These are phyloP conservation scores for Venturia oleaginea DNA, from an alignment of 2,329 filamentous ascomycete genomes.

Conservation along the genomic window DNA sequence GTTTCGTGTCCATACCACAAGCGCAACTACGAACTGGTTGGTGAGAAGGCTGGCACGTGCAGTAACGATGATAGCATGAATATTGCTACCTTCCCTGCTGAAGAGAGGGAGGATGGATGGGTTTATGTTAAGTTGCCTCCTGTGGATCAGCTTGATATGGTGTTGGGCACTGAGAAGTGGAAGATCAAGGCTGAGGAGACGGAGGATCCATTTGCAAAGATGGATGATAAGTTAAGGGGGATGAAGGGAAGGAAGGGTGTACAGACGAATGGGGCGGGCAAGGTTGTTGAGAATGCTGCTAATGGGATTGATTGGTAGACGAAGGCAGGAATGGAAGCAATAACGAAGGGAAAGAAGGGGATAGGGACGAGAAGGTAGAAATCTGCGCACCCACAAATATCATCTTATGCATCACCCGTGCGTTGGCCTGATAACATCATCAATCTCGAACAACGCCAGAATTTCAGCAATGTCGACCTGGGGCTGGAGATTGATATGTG, in stretches of 20 bases:
- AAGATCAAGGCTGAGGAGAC: constrained; percentile 65
- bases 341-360: too few relatives aligned
- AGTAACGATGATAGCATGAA: constrained; percentile 62
- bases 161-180: constrained; percentile 71
- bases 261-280: background rate
- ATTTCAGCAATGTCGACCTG: too few relatives aligned
- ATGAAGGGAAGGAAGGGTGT: constrained; percentile 43
- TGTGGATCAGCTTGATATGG: constrained; percentile 67
- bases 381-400: too few relatives aligned
- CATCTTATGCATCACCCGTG: too few relatives aligned
- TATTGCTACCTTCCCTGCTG: constrained; percentile 71
- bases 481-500: too few relatives aligned
- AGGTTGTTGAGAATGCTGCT: background rate
- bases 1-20: constrained; percentile 85
- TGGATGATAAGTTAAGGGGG: constrained; percentile 48
- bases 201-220: constrained; percentile 42
- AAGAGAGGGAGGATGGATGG: constrained; percentile 65
- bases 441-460: too few relatives aligned
- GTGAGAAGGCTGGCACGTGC: constrained; percentile 59
- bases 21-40: constrained; percentile 71
- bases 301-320: background rate
- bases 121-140: constrained; percentile 74
- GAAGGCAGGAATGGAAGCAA: too few relatives aligned
- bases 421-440: too few relatives aligned
- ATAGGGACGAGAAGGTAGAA: too few relatives aligned